Evolutionary conservation across 495 filamentous ascomycete species (phyloP), one percentile per base, ranked within the genome.

Genomic region (Hypomontagnella submonticulosa): DNA sequence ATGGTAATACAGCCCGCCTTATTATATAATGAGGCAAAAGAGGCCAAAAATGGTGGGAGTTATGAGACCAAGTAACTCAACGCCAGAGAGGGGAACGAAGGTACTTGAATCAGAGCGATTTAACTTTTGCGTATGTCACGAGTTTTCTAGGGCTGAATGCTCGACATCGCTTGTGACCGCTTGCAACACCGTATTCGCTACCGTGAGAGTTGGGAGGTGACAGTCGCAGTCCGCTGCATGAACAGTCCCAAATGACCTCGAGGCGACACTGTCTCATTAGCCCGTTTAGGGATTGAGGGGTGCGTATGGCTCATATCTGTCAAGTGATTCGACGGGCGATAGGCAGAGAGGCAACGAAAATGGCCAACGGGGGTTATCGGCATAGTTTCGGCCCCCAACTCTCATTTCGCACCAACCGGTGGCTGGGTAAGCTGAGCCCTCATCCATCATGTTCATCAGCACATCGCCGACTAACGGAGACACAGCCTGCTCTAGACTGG

Each of bases 101-200:
- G 53, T 52, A 64, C 53, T 49, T 51, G 33, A 37, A 20, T 27
- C 3, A 27, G 23, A 27, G 23, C 2, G 23, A 27, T 27, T 13
- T 57, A 58, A 30, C 40, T 50, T 63, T 53, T 37, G 37, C n/a
- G 47, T 61, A 34, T 54, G 64, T 62, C 58, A 67, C 64, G 34
- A 40, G 57, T 30, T 62, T 56, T 67, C 64, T 62, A 62, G 64
- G 59, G 59, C 65, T 63, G 65, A 62, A 59, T 63, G 48, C n/a
- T 62, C 42, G 49, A 63, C 53, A 60, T 63, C 15, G 40, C 41
- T 33, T 43, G 43, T 27, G 23, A 27, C 23, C 6, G 30, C 27
- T n/a, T 54, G 54, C 41, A 58, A 63, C 52, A 62, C 58, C 47
- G 58, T 67, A 62, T 54, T 33, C 37, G 59, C 16, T 49, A 54